Evolutionary conservation across 129 eudicot species (phyloP).

Genomic region (Kitagawia praeruptora): DNA sequence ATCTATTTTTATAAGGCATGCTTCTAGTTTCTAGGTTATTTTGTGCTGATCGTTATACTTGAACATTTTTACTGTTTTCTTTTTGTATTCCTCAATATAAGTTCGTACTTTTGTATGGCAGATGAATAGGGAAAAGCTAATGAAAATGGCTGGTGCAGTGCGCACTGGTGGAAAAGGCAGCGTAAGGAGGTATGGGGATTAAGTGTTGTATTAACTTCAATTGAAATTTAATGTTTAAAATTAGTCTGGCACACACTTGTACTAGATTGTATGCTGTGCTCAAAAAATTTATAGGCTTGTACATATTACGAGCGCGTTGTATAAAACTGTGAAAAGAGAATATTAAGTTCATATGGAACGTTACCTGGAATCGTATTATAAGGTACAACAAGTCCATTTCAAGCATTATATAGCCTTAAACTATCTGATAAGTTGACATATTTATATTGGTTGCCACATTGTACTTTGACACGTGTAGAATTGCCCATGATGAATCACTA

Average conservation of each 20-base stretch:
- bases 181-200: background rate
- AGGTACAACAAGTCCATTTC: background rate
- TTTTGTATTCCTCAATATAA: background rate
- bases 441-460: background rate
- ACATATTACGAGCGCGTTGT: background rate
- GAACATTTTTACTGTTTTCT: background rate
- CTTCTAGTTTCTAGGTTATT: background rate
- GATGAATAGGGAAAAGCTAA: conserved; percentile 8
- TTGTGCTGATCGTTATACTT: background rate
- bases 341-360: no score
- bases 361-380: background rate
- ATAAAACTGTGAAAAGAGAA: background rate
- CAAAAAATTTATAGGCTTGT: background rate
- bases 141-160: conserved; percentile 8
- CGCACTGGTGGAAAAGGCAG: conserved; percentile 10
- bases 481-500: background rate
- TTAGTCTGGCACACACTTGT: background rate
- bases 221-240: background rate
- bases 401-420: background rate
- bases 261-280: background rate
- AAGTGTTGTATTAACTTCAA: background rate
- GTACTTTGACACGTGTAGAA: background rate
- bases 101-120: background rate
- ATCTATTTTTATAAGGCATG: background rate
- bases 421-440: background rate